Base-by-base conservation (phyloP, 208 protist species). In the Crithidia fasciculata region DNA sequence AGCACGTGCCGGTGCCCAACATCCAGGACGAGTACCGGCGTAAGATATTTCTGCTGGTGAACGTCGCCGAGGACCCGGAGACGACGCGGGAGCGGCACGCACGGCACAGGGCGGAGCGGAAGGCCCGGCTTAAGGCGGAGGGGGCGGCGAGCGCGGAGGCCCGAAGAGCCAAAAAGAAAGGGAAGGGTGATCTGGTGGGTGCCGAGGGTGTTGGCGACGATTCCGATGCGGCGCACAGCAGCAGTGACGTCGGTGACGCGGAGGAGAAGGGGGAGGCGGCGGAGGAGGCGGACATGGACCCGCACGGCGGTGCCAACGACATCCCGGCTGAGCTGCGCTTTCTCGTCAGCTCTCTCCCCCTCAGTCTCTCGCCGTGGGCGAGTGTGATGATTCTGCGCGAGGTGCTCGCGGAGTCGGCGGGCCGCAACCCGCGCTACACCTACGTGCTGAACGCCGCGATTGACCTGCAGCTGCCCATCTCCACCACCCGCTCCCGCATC, bases 21-120 rank as follows among this genome's bases (percentile, higher is more conserved):
- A 95, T 97, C 60, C 92, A 97, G 58, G 92, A 97, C 74, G 90
- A 94, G 69, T 97, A 97, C 80, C 86, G 92, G 5, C 86, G 92
- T 41, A 97, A 97, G 79, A 85, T 97, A 28, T 97, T 92, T 80
- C 79, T 97, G 52, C 80, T 97, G 47, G 90, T 97, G 49, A 97
- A 97, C 63, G 89, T 97, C 19, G 80, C 88, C 10, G 86, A 91
- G 58, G 74, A 87, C 65, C 76, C 78, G 9, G 81, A 82, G 55
- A 88, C 82, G 55, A 76, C 76, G 62, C 79, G 81, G 37, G 67
- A 72, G 39, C 81, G 81, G 12, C 69, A 54, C 28, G 68, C 74
- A 3, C 67, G 61, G 54, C 55, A 62, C 41, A 52, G 44, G 73
- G 59, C 62, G 50, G 66, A 68, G 53, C 61, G 65, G 8, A 44